Evolutionary conservation across 345 rosid species (phyloP).

Genomic region (Aquilaria malaccensis): DNA sequence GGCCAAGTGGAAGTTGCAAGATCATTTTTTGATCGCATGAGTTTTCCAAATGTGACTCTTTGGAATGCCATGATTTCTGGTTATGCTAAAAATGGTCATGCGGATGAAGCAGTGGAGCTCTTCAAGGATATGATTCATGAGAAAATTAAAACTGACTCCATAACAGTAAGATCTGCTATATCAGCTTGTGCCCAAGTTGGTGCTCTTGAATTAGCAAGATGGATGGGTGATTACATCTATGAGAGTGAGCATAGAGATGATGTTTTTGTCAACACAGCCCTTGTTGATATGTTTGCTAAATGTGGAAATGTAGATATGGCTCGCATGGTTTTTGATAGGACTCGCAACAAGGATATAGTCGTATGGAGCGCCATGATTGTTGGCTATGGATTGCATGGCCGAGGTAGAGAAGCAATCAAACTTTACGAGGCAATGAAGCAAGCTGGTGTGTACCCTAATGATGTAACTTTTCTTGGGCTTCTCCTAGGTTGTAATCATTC

Average conservation of each 20-base stretch:
- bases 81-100: constrained; percentile 58
- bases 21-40: constrained; percentile 42
- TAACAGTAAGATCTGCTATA: constrained; percentile 47
- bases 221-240: constrained; percentile 44
- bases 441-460: constrained; percentile 48
- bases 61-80: constrained; percentile 84
- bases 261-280: constrained; percentile 37
- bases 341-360: constrained; percentile 50
- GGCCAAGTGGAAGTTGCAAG: constrained; percentile 50
- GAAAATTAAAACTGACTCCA: constrained; percentile 39
- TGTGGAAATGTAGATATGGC: constrained; percentile 59
- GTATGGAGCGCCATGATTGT: constrained; percentile 68
- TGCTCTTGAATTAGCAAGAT: constrained; percentile 52
- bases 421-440: constrained; percentile 43
- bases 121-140: constrained; percentile 40
- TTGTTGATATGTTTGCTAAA: constrained; percentile 69
- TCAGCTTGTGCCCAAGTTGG: constrained; percentile 64
- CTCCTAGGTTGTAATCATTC: constrained; percentile 68
- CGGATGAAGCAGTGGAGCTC: constrained; percentile 47
- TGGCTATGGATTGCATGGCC: constrained; percentile 69
- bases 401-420: constrained; percentile 45
- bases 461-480: constrained; percentile 57
- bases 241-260: constrained; percentile 33
- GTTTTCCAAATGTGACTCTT: constrained; percentile 42
- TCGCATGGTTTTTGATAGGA: constrained; percentile 43